Evolutionary conservation across 2,329 filamentous ascomycete species (phyloP), one percentile per base, ranked within the genome.

Genomic region (Aspergillus pseudoglaucus): DNA sequence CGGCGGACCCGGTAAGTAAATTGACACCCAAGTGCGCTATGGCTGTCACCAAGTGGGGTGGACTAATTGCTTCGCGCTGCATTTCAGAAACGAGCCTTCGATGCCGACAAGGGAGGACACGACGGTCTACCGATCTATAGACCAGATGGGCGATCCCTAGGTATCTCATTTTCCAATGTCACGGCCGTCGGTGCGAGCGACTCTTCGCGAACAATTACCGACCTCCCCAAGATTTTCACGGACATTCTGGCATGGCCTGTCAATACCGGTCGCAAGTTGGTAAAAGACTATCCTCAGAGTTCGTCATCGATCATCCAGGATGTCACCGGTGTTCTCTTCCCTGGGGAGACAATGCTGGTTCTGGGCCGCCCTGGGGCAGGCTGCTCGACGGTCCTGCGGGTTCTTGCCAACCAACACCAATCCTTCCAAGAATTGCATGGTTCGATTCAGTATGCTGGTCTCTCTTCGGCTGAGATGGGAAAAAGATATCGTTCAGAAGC

Each of bases 371-470:
- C 66, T 1, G 66, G 67, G 5, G 59, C 57, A n/a, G 64, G 65
- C 41, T 93, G 88, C 67, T 87, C 84, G 12, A 91, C 88, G 1
- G 82, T 90, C 53, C 74, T 93, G 47, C 91, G 91, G 74, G 86
- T 86, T 0, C 79, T 91, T 54, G 80, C 87, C 38, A 40, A 40
- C 38, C 17, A 40, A 14, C 18, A 20, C 15, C n/a, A 40, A 23
- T 40, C 38, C 8, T 40, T 10, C 18, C 18, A 40, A 20, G 18
- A 40, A 14, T 2, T 8, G 87, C 88, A 53, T 86, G 91, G 67
- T 87, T 84, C 30, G 83, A 88, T 56, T 49, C 44, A 51, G 20
- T 47, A 44, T 42, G 22, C n/a, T 32, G 78, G 82, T 50, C 75
- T 88, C 57, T 72, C 78, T n/a, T 75, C 83, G 25, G 69, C 85